Percentiles rank a stretch among this genome's conserved stretches.
These are phyloP conservation scores for Solanum pimpinellifolium DNA, from an alignment of 257 asterid genomes.

Conservation along the genomic window DNA sequence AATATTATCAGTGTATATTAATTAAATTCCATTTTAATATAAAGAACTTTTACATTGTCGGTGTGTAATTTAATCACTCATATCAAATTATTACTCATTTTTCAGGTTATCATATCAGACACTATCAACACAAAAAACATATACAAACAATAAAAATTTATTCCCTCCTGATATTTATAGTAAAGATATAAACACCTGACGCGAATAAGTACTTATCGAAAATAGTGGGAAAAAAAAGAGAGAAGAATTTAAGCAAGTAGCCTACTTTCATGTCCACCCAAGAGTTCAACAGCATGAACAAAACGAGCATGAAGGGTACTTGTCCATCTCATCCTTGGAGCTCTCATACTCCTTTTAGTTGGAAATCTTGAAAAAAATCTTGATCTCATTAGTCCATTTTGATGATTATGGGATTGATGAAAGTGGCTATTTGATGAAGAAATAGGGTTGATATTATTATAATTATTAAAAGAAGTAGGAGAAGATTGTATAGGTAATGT, in stretches of 20 bases:
- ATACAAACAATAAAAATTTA: neutral
- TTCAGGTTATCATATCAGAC: neutral
- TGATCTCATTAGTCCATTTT: constrained; percentile 18
- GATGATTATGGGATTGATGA: neutral
- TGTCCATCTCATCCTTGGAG: constrained; percentile 51
- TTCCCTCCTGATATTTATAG: neutral
- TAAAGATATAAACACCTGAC: neutral
- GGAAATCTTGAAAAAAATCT: constrained; percentile 33
- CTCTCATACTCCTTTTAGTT: constrained; percentile 37
- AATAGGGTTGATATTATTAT: neutral
- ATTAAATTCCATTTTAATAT: neutral
- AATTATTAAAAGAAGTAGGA: neutral
- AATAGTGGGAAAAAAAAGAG: neutral
- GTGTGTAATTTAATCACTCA: neutral
- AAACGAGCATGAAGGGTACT: constrained; percentile 43
- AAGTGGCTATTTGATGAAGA: constrained; percentile 2
- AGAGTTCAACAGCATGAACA: constrained; percentile 44
- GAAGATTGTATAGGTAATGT: neutral
- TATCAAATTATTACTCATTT: neutral
- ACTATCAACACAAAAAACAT: neutral
- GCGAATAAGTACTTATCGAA: neutral
- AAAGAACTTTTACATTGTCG: neutral
- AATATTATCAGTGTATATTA: neutral
- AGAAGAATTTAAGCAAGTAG: neutral
- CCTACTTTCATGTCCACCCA: constrained; percentile 53